These are phyloP conservation scores for Fusarium sp. DNA, from an alignment of 2,329 filamentous ascomycete species.

Conservation along the genomic window DNA sequence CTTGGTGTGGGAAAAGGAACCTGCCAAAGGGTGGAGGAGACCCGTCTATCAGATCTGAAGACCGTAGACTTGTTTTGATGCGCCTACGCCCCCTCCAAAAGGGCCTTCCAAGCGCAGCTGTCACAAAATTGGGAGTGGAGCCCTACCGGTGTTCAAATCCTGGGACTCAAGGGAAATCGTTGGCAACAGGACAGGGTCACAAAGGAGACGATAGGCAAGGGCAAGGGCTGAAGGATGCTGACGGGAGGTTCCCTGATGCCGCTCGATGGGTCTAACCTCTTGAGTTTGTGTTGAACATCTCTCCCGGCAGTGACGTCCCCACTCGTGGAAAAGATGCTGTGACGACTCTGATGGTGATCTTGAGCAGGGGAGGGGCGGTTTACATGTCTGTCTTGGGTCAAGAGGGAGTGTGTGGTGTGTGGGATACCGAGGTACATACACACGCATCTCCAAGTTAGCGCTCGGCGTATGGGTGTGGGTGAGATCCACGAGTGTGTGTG, in stretches of 20 bases:
- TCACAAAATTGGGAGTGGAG: slow-evolving; percentile 45
- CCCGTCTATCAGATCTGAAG: slow-evolving; percentile 48
- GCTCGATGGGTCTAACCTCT: slow-evolving; percentile 39
- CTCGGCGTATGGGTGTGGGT: slow-evolving; percentile 32
- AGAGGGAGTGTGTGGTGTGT: slow-evolving; percentile 19
- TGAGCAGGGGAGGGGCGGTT: slow-evolving; percentile 35
- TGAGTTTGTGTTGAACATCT: slow-evolving; percentile 34
- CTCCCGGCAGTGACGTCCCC: slow-evolving; percentile 44
- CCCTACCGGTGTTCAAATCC: slow-evolving; percentile 39
- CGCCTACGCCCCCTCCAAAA: slow-evolving; percentile 39
- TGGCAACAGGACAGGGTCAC: slow-evolving; percentile 36
- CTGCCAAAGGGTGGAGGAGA: slow-evolving; percentile 46
- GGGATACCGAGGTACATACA: slow-evolving; percentile 11
- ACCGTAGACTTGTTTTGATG: slow-evolving; percentile 40
- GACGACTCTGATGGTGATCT: slow-evolving; percentile 42
- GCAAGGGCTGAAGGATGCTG: slow-evolving; percentile 36
- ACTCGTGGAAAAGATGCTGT: slow-evolving; percentile 34
- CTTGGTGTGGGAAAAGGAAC: slow-evolving; percentile 43
- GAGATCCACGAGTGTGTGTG: slow-evolving; percentile 43
- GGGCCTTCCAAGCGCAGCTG: slow-evolving; percentile 42
- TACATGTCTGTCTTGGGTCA: slow-evolving; percentile 20
- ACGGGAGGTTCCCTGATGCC: slow-evolving; percentile 41
- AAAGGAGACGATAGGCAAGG: slow-evolving; percentile 34
- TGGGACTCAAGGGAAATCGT: slow-evolving; percentile 41
- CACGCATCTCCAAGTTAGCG: slow-evolving; percentile 1